A percentile compares a stretch with the other conserved stretches of the same genome.
Evolutionary conservation across 345 rosid species (phyloP).

Genomic region (Aegle marmelos): DNA sequence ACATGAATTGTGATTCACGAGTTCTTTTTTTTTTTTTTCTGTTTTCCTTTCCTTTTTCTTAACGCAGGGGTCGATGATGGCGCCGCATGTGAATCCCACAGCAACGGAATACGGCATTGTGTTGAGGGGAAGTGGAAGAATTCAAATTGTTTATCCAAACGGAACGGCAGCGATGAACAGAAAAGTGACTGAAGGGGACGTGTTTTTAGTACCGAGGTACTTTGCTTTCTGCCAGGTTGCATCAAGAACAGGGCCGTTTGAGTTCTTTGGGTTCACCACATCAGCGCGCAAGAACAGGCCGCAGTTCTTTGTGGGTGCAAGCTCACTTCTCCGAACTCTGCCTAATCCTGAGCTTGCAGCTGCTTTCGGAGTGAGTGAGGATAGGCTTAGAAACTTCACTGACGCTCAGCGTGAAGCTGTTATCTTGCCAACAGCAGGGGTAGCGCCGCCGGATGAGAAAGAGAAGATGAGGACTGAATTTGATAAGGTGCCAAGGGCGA

Average conservation of each 20-base stretch:
- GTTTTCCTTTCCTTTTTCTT: not conserved
- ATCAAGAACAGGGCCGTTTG: constrained; percentile 49
- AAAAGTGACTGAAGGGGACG: constrained; percentile 57
- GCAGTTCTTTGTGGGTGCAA: constrained; percentile 69
- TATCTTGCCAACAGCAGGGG: constrained; percentile 59
- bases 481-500: constrained; percentile 2
- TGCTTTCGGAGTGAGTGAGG: constrained; percentile 51
- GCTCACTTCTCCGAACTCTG: constrained; percentile 50
- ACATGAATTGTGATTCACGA: not conserved
- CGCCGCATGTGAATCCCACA: constrained; percentile 84
- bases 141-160: constrained; percentile 71
- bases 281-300: constrained; percentile 73
- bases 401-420: constrained; percentile 56
- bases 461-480: constrained; percentile 1
- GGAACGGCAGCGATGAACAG: constrained; percentile 64
- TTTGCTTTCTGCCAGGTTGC: constrained; percentile 88
- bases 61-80: constrained; percentile 86
- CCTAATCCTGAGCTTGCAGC: constrained; percentile 51
- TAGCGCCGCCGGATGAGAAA: constrained; percentile 41
- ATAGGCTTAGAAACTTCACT: constrained; percentile 29
- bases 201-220: constrained; percentile 83
- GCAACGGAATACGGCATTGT: constrained; percentile 88
- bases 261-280: constrained; percentile 88
- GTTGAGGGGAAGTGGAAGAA: constrained; percentile 57
- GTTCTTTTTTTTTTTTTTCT: too few relatives aligned